These are phyloP conservation scores for Agrostemma githago DNA, from an alignment of 148 eudicot species.

Conservation along the genomic window DNA sequence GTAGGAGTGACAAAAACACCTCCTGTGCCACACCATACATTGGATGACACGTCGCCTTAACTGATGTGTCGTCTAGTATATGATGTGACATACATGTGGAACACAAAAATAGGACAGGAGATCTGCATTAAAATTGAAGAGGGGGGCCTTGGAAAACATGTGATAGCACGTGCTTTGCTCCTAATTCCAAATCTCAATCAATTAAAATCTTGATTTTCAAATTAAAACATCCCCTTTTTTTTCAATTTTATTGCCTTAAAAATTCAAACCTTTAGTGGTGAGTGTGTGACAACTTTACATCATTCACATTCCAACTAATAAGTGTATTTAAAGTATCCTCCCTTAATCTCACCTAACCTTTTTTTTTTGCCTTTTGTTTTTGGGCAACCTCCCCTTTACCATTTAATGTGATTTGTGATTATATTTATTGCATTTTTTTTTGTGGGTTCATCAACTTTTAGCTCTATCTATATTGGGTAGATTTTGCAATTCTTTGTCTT, in stretches of 20 bases:
- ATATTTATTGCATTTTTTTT: neutral
- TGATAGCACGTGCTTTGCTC: conserved; percentile 28
- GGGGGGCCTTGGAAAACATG: conserved; percentile 21
- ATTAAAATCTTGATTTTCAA: neutral
- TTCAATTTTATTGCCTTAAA: neutral
- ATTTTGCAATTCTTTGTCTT: neutral
- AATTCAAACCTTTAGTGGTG: neutral
- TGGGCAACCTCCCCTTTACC: neutral
- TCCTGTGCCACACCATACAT: no score
- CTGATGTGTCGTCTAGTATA: no score
- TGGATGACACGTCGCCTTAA: no score
- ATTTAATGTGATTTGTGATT: neutral
- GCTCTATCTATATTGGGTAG: neutral
- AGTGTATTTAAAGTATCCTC: neutral
- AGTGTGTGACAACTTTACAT: neutral
- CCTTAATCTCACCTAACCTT: conserved; percentile 16
- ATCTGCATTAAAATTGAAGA: neutral
- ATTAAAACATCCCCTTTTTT: neutral
- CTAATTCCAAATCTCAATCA: neutral
- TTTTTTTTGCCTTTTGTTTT: conserved; percentile 15
- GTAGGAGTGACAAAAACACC: no score
- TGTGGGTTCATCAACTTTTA: conserved; percentile 11
- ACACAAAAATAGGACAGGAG: no score
- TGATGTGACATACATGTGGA: no score
- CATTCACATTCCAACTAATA: neutral